Percentiles rank a stretch among this genome's conserved stretches.
phyloP scores from a whole-genome alignment of 176 grass and related monocot species.

The Ananas comosus region DNA sequence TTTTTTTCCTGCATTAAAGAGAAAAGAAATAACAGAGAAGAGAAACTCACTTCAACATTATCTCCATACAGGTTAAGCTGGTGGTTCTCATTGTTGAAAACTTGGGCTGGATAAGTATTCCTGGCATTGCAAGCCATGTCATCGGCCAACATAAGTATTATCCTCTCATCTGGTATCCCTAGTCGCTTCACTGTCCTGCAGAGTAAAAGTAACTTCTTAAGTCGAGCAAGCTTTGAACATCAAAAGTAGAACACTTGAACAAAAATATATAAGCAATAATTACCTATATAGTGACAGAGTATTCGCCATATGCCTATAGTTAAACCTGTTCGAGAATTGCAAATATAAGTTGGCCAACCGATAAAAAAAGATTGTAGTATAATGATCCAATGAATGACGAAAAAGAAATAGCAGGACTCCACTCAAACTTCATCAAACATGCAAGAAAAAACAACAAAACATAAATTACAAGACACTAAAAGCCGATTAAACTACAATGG shows the following conservation, averaged over 20 bases:
- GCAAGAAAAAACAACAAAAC: not conserved
- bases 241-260: conserved; percentile 1
- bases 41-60: conserved; percentile 76
- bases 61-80: conserved; percentile 92
- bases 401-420: not conserved
- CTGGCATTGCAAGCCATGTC: conserved; percentile 94
- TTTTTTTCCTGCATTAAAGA: not conserved
- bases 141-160: conserved; percentile 98
- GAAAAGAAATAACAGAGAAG: not conserved
- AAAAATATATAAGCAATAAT: not conserved
- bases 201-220: not conserved
- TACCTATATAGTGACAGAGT: conserved; percentile 93
- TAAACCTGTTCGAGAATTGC: conserved; percentile 54
- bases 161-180: conserved; percentile 90
- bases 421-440: not conserved
- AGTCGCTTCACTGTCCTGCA: conserved; percentile 86
- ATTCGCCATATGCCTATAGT: conserved; percentile 98
- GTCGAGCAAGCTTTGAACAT: not conserved
- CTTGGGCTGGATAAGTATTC: conserved; percentile 94
- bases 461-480: no score
- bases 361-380: not conserved
- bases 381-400: not conserved
- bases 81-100: conserved; percentile 99
- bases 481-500: no score
- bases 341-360: not conserved